phyloP scores from a whole-genome alignment of 148 eudicot species.

The Silene uniflora region DNA sequence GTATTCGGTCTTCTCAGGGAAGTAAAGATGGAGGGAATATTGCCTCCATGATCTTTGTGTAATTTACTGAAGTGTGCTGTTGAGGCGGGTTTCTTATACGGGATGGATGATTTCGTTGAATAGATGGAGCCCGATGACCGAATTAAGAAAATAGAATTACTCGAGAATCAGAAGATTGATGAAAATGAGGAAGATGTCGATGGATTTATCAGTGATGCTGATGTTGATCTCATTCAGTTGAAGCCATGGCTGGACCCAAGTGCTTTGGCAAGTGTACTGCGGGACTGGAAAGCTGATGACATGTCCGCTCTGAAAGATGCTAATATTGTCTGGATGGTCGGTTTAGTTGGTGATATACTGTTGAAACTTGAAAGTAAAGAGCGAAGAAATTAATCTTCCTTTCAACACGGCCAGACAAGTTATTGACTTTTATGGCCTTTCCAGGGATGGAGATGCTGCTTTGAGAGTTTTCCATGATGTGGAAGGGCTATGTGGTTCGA shows the following conservation, averaged over 20 bases:
- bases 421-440: too few relatives aligned
- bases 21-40: constrained; percentile 58
- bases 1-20: constrained; percentile 56
- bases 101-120: constrained; percentile 40
- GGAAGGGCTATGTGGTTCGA: too few relatives aligned
- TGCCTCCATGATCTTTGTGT: constrained; percentile 65
- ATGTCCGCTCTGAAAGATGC: constrained; percentile 68
- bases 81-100: constrained; percentile 57
- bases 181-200: constrained; percentile 32
- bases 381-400: constrained; percentile 48
- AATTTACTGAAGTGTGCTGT: constrained; percentile 48
- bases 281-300: constrained; percentile 59
- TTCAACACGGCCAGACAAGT: too few relatives aligned
- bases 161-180: too few relatives aligned
- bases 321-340: constrained; percentile 49
- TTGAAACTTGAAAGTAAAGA: constrained; percentile 42
- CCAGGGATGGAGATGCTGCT: too few relatives aligned
- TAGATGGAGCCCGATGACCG: constrained; percentile 68
- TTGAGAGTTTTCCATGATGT: too few relatives aligned
- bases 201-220: constrained; percentile 22
- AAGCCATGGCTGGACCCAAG: constrained; percentile 89
- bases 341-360: constrained; percentile 54
- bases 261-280: constrained; percentile 78
- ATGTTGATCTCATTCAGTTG: constrained; percentile 39
- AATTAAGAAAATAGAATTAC: too few relatives aligned